Percentiles rank a stretch among this genome's conserved stretches.
These are phyloP conservation scores for Amanita fuliginea DNA, from an alignment of 768 basidiomycete genomes.

Conservation along the genomic window DNA sequence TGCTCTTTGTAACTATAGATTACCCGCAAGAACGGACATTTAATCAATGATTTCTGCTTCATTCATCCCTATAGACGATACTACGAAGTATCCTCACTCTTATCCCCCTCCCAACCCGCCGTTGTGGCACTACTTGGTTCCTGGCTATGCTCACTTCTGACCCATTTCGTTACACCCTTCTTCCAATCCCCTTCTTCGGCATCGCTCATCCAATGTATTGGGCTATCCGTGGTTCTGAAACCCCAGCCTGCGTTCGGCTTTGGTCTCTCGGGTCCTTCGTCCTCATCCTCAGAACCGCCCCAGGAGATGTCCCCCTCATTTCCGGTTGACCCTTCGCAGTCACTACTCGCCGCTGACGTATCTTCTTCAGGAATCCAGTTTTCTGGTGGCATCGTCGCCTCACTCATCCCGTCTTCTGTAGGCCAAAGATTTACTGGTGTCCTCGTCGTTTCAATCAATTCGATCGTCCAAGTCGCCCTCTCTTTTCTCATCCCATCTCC, in stretches of 20 bases:
- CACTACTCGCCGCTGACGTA: constrained; percentile 15
- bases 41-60: not conserved
- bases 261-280: constrained; percentile 16
- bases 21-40: not conserved
- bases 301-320: constrained; percentile 32
- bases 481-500: constrained; percentile 21
- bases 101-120: constrained; percentile 35
- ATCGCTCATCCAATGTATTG: constrained; percentile 1
- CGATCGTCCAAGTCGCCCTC: constrained; percentile 30
- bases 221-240: not conserved
- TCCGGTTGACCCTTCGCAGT: constrained; percentile 22
- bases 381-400: constrained; percentile 30
- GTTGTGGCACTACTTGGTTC: constrained; percentile 21
- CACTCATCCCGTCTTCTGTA: constrained; percentile 19
- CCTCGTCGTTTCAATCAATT: constrained; percentile 28
- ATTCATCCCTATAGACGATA: not conserved
- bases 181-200: not conserved
- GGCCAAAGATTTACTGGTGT: constrained; percentile 19
- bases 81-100: constrained; percentile 25
- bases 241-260: constrained; percentile 7
- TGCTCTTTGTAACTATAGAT: not conserved
- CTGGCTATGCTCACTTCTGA: constrained; percentile 4
- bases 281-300: constrained; percentile 21
- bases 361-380: constrained; percentile 31
- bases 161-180: constrained; percentile 10